Percentiles rank a stretch among this genome's conserved stretches.
These are phyloP conservation scores for Bimuria novae-zelandiae DNA, from an alignment of 2,329 filamentous ascomycete genomes.

Conservation along the genomic window DNA sequence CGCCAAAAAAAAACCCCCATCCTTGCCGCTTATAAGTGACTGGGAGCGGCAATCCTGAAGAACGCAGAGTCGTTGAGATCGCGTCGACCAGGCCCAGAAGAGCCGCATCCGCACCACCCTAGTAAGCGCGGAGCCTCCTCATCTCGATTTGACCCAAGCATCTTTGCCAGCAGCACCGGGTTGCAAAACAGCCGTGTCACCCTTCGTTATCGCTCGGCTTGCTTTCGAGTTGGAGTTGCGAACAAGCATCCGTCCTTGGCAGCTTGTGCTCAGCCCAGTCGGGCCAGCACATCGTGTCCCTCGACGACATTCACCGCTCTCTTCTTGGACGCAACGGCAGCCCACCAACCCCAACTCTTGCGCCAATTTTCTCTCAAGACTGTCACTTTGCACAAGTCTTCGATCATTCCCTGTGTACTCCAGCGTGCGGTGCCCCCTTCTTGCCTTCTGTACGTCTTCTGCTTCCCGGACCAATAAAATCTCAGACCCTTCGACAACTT, in stretches of 20 bases:
- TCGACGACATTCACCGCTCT: background rate
- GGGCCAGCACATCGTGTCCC: background rate
- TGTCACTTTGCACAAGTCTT: too few relatives aligned
- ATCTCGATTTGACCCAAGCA: background rate
- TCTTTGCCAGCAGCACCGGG: background rate
- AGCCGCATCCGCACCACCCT: background rate
- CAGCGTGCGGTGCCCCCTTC: too few relatives aligned
- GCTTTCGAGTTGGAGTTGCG: background rate
- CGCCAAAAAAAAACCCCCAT: too few relatives aligned
- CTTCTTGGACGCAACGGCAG: background rate
- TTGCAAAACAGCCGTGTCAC: background rate
- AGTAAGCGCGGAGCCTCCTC: background rate
- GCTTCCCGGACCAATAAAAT: too few relatives aligned
- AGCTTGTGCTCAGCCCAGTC: conserved; percentile 1
- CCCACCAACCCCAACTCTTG: background rate
- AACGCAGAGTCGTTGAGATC: too few relatives aligned
- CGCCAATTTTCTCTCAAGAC: background rate
- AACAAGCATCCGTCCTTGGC: background rate
- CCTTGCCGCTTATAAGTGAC: background rate
- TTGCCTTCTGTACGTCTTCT: too few relatives aligned
- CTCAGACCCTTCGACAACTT: too few relatives aligned
- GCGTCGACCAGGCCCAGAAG: background rate
- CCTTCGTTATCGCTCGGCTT: background rate
- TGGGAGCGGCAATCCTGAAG: too few relatives aligned
- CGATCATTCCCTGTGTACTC: too few relatives aligned